Evolutionary conservation across 768 basidiomycete genomes (phyloP).

Genomic region (Cystofilobasidium macerans): DNA sequence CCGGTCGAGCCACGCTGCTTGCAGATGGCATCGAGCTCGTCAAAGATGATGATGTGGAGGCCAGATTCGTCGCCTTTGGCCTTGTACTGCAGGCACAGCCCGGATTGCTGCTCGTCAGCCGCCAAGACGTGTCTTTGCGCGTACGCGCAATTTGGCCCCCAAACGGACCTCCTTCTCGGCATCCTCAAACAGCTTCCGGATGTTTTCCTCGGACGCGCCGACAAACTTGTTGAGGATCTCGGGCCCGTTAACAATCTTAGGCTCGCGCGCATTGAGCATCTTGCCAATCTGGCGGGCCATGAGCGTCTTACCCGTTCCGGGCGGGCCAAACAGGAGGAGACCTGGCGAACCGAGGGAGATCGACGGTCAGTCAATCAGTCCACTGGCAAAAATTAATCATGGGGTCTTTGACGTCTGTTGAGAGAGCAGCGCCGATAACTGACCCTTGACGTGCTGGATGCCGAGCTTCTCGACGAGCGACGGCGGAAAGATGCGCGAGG

Average conservation of each 20-base stretch:
- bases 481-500: conserved; percentile 95
- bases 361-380: neutral
- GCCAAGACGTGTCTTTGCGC: too few species aligned
- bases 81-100: conserved; percentile 56
- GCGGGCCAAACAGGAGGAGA: conserved; percentile 88
- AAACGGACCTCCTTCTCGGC: conserved; percentile 81
- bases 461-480: conserved; percentile 93
- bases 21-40: conserved; percentile 96
- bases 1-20: conserved; percentile 92
- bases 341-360: conserved; percentile 43
- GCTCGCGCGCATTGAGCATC: conserved; percentile 95
- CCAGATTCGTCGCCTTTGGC: conserved; percentile 95
- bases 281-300: conserved; percentile 98
- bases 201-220: conserved; percentile 93
- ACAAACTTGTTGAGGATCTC: conserved; percentile 96
- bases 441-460: conserved; percentile 95
- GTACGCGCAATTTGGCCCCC: neutral
- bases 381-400: conserved; percentile 8
- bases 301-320: conserved; percentile 95
- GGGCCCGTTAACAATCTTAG: conserved; percentile 96
- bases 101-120: conserved; percentile 1
- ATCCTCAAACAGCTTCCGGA: conserved; percentile 93
- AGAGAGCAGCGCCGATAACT: conserved; percentile 18
- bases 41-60: conserved; percentile 97
- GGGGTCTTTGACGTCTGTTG: conserved; percentile 5